Percentiles rank a stretch among this genome's conserved stretches.
phyloP scores from a whole-genome alignment of 2,329 filamentous ascomycete genomes.

The Alternaria longipes region DNA sequence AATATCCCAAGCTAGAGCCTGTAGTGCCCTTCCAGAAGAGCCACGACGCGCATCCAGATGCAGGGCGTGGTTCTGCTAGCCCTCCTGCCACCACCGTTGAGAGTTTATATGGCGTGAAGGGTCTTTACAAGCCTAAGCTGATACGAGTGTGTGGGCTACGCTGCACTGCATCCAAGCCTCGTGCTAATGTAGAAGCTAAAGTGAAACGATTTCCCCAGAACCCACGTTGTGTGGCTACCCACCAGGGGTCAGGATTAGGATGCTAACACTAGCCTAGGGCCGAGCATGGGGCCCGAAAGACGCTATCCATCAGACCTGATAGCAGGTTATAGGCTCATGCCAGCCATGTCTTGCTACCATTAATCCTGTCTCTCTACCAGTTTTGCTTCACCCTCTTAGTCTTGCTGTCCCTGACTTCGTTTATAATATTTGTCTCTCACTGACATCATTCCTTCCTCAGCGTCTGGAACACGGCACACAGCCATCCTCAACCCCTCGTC shows the following conservation, averaged over 20 bases:
- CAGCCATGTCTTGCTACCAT: conserved; percentile 41
- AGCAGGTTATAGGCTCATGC: conserved; percentile 49
- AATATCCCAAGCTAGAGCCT: conserved; percentile 29
- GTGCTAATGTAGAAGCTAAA: conserved; percentile 34
- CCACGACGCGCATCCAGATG: conserved; percentile 23
- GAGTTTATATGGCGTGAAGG: conserved; percentile 18
- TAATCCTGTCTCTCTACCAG: conserved; percentile 29
- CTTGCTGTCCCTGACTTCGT: conserved; percentile 22
- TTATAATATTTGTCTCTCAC: conserved; percentile 27
- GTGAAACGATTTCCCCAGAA: conserved; percentile 53
- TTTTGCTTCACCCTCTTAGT: conserved; percentile 21
- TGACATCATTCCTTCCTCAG: conserved; percentile 22
- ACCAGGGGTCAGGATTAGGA: conserved; percentile 40
- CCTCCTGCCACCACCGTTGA: conserved; percentile 32
- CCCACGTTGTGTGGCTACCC: conserved; percentile 49
- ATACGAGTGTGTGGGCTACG: conserved; percentile 25
- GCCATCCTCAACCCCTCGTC: conserved; percentile 37
- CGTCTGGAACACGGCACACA: conserved; percentile 31
- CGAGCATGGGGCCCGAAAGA: conserved; percentile 33
- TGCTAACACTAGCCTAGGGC: conserved; percentile 39
- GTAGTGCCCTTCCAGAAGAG: conserved; percentile 37
- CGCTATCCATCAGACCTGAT: conserved; percentile 45
- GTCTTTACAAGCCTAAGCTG: conserved; percentile 14
- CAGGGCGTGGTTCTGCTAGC: conserved; percentile 26
- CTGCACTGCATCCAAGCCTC: conserved; percentile 30